Evolutionary conservation across 176 grass and related monocot species (phyloP), one percentile per base, ranked within the genome.

Genomic region (Hordeum vulgare): DNA sequence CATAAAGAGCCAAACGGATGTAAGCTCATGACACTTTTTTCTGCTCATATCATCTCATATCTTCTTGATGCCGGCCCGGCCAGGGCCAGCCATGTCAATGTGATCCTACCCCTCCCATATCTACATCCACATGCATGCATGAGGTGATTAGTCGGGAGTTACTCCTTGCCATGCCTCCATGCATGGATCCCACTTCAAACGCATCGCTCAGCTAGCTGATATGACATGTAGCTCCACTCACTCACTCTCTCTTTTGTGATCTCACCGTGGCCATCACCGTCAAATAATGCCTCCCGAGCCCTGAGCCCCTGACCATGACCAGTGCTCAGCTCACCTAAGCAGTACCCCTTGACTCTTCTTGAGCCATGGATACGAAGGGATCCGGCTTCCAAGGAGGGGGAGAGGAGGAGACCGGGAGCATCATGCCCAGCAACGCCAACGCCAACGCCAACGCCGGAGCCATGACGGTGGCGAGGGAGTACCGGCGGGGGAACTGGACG

Each of bases 401-500:
- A 7, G 53, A 81, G 61, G 53, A 81, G 61, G 77, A 75, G 26
- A 42, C 77, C n/a, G 83, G 49, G 74, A 87, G 29, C 8, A 45
- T 63, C 27, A 79, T 87, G 60, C 47, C 79, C 8, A 75, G 72
- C 17, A 68, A 37, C 40, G 34, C 74, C n/a, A 71, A 15, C 6
- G n/a, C n/a, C n/a, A n/a, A n/a, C n/a, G n/a, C n/a, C 17, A 68
- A 37, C 40, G 74, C 81, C 10, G 62, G 77, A 15, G 76, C 86
- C 23, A 64, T 81, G 74, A 70, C 76, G 2, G 70, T 68, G 23
- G 76, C 64, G 6, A 84, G 96, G 73, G 93, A 95, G 61, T 94
- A 96, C 83, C 83, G 83, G 67, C 88, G 92, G 72, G 96, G 93
- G 34, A 96, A 99, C 93, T 96, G 96, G 96, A 96, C 96, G 44